Evolutionary conservation across 257 asterid genomes (phyloP), one percentile per base, ranked within the genome.

Genomic region (Avicennia marina): DNA sequence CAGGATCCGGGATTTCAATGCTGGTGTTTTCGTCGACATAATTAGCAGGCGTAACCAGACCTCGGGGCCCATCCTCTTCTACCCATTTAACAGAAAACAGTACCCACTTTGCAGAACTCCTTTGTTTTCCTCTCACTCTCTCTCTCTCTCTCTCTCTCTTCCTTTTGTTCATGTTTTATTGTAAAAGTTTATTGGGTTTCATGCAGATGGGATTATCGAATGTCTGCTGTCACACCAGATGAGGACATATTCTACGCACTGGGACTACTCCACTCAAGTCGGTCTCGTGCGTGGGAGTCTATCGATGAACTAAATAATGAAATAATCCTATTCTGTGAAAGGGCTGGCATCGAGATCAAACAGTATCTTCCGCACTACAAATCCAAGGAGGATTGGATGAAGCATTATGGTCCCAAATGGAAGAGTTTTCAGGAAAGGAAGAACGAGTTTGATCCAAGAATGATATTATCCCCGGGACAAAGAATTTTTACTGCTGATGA

Each of bases 1-100:
- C 1, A 15, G 60, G 40, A 75, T 87, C 4, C 26, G 52, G 69
- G 79, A 81, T 26, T 84, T 87, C 43, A 76, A 84, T 65, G 70
- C 52, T 5, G 86, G 72, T 40, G 89, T 84, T 62, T 69, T 84
- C 5, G 68, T 66, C 53, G 79, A 84, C 80, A 87, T 84, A 11
- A 65, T 87, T 20, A 75, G 62, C 4, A 70, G 64, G 51, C 80
- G 72, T 49, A 76, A 78, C 52, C 71, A 67, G 33, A 61, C 79
- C 49, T 38, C 47, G 0, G 88, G 96, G 44, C 94, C 84, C 74
- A 68, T 81, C 53, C 84, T 75, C 70, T 81, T 87, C 86, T 87
- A 87, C 74, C 96, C 96, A 19, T 68, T 83, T 16, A 49, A 61
- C 70, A 57, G 70, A 45, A 70, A 55, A 25, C 78, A 46, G 96